Evolutionary conservation across 2,329 filamentous ascomycete species (phyloP), one percentile per base, ranked within the genome.

Genomic region (Alternaria infectoria): DNA sequence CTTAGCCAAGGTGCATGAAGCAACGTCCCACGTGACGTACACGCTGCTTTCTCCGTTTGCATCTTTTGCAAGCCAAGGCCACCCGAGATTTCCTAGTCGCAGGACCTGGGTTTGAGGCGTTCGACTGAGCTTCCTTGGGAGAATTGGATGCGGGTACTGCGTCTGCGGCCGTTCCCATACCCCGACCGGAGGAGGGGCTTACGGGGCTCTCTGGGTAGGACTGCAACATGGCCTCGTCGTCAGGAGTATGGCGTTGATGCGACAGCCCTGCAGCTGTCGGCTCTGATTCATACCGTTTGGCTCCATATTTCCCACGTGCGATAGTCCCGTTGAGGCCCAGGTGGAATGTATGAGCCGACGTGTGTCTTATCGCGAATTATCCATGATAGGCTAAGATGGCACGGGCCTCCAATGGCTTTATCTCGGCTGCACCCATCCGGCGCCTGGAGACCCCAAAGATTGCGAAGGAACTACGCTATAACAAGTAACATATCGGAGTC

Each of bases 31-130:
- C 69, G 57, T 54, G 50, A 43, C 70, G 59, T 67, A 74, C 72
- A 54, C 65, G 66, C 46, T 74, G 72, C 54, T 74, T 74, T 56
- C 72, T 65, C 12, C 72, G 62, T 54, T 74, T 74, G 47, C 72
- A 74, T 62, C 71, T 65, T 57, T 70, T 69, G 54, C 71, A 74
- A 12, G 72, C 72, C 55, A 74, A 61, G 11, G 66, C 70, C 19
- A 73, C 69, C 5, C 72, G 71, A 55, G 64, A 59, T 59, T 70
- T 65, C 8, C 69, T 69, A 28, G 65, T 44, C 23, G 60, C 56
- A 46, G 57, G 56, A 13, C 47, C 13, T 19, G 57, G 12, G 26
- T 45, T 61, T 25, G 59, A 26, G 13, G 32, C 54, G 54, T 62
- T 51, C 32, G 61, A 51, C 23, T 32, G 25, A 21, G 26, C 55